Evolutionary conservation across 495 filamentous ascomycete species (phyloP).

Genomic region (Penicillium manginii): DNA sequence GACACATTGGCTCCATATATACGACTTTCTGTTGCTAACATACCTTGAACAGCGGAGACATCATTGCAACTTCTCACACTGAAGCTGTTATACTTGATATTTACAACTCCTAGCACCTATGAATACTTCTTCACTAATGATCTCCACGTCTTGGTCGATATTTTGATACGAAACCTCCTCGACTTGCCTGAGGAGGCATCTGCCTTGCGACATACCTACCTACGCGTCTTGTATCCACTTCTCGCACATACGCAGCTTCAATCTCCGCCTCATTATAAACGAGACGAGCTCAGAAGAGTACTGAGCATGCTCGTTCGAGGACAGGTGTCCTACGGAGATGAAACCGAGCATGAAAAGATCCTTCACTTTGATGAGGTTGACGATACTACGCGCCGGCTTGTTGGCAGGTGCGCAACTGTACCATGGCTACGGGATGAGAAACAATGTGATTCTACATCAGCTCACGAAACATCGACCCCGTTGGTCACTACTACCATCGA

Average conservation of each 20-base stretch:
- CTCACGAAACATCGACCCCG: slow-evolving; percentile 17
- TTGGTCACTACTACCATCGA: slow-evolving; percentile 26
- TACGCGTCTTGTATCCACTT: slow-evolving; percentile 91
- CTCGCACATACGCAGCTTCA: slow-evolving; percentile 89
- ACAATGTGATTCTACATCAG: slow-evolving; percentile 8
- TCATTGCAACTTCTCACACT: slow-evolving; percentile 91
- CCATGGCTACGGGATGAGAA: slow-evolving; percentile 69
- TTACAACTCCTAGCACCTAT: slow-evolving; percentile 86
- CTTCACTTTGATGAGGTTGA: slow-evolving; percentile 90
- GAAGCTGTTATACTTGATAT: slow-evolving; percentile 92
- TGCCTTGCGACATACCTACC: slow-evolving; percentile 90
- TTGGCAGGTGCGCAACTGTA: slow-evolving; percentile 80
- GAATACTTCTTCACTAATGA: slow-evolving; percentile 99
- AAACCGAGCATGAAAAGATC: slow-evolving; percentile 49
- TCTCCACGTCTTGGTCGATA: slow-evolving; percentile 89
- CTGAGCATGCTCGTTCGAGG: slow-evolving; percentile 65
- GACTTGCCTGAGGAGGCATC: slow-evolving; percentile 83
- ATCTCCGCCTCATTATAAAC: slow-evolving; percentile 86
- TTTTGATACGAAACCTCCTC: slow-evolving; percentile 93
- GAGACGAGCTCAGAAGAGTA: slow-evolving; percentile 77
- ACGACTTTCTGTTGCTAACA: background rate
- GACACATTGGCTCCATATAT: background rate
- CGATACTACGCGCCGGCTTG: slow-evolving; percentile 83
- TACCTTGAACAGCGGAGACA: slow-evolving; percentile 62
- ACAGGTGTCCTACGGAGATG: slow-evolving; percentile 38